Evolutionary conservation across 805 yeast genomes (phyloP).

Genomic region (Wickerhamomyces chambardii): DNA sequence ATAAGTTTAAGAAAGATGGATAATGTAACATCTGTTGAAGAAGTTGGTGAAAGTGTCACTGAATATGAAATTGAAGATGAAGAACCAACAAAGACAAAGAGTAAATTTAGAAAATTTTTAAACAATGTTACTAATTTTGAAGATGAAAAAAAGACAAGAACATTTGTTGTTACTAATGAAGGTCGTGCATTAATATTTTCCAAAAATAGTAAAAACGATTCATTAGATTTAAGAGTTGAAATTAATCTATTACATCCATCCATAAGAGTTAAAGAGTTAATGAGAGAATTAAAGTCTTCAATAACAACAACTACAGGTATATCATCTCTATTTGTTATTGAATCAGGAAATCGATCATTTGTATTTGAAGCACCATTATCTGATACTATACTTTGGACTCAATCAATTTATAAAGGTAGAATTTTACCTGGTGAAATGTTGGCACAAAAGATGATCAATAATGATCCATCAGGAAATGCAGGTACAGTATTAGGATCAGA

Average conservation of each 20-base stretch:
- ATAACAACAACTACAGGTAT: slow-evolving; percentile 31
- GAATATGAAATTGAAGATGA: slow-evolving; percentile 8
- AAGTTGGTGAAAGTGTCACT: slow-evolving; percentile 20
- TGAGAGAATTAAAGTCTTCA: slow-evolving; percentile 22
- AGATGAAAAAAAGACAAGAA: slow-evolving; percentile 36
- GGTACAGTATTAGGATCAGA: slow-evolving; percentile 23
- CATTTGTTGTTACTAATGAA: slow-evolving; percentile 48
- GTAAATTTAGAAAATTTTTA: slow-evolving; percentile 16
- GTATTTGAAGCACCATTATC: slow-evolving; percentile 44
- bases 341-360: slow-evolving; percentile 44
- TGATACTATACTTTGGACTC: slow-evolving; percentile 52
- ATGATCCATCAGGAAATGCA: slow-evolving; percentile 20
- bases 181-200: slow-evolving; percentile 54
- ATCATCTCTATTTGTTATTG: slow-evolving; percentile 38
- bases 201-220: slow-evolving; percentile 25
- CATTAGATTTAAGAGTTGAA: slow-evolving; percentile 42
- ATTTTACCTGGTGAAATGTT: slow-evolving; percentile 36
- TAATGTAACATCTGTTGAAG: slow-evolving; percentile 13
- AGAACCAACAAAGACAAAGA: slow-evolving; percentile 9
- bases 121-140: slow-evolving; percentile 6
- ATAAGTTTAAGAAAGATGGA: slow-evolving; percentile 30
- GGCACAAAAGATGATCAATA: slow-evolving; percentile 15
- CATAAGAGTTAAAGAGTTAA: slow-evolving; percentile 49
- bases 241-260: slow-evolving; percentile 44
- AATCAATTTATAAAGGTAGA: slow-evolving; percentile 38